A percentile compares a stretch with the other conserved stretches of the same genome.
phyloP scores from a whole-genome alignment of 306 rosid genomes.

The Quercus mongolica region DNA sequence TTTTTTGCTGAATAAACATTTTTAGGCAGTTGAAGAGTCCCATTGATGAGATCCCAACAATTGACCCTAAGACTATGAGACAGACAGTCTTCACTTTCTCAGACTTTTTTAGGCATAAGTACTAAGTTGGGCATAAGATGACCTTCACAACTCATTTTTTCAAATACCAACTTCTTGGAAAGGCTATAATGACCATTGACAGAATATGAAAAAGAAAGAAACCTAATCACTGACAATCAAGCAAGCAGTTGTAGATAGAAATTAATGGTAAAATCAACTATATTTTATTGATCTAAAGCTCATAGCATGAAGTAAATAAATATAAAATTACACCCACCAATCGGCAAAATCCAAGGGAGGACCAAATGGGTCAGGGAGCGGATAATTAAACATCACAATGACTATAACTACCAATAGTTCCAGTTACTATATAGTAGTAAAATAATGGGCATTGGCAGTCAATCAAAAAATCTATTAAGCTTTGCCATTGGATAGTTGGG shows the following conservation, averaged over 20 bases:
- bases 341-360: slow-evolving; percentile 1
- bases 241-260: background rate
- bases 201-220: background rate
- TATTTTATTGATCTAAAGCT: slow-evolving; percentile 26
- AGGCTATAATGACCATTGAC: background rate
- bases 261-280: slow-evolving; percentile 2
- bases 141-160: background rate
- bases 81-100: no score
- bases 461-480: slow-evolving; percentile 13
- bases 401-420: background rate
- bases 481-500: slow-evolving; percentile 34
- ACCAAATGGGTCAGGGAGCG: slow-evolving; percentile 2
- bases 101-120: no score
- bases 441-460: slow-evolving; percentile 3
- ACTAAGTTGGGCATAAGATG: background rate
- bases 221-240: background rate
- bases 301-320: slow-evolving; percentile 14
- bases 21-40: no score
- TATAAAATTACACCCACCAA: slow-evolving; percentile 25
- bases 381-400: slow-evolving; percentile 4
- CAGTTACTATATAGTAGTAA: background rate
- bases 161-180: background rate
- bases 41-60: no score
- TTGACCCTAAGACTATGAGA: no score
- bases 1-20: no score